phyloP scores from a whole-genome alignment of 345 rosid species.

The Carallia brachiata region DNA sequence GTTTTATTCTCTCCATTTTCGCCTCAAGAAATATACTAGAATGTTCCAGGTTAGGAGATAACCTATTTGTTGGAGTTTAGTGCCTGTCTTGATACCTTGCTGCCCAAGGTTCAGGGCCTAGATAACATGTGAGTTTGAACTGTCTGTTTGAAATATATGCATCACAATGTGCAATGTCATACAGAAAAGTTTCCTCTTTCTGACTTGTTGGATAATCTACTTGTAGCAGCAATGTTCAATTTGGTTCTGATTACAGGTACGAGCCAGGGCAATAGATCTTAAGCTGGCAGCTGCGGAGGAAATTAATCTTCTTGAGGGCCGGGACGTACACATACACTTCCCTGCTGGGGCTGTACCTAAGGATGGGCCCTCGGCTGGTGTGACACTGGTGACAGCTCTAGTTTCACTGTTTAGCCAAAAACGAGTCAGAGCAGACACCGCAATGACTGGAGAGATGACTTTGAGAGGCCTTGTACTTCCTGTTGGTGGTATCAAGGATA shows the following conservation, averaged over 20 bases:
- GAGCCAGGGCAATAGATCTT: constrained; percentile 90
- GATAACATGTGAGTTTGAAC: not conserved
- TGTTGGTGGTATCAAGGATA: constrained; percentile 96
- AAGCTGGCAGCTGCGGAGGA: constrained; percentile 58
- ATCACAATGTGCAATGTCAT: not conserved
- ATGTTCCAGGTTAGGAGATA: not conserved
- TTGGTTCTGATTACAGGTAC: constrained; percentile 47
- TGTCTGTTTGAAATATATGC: not conserved
- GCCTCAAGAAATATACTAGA: not conserved
- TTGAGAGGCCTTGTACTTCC: constrained; percentile 95
- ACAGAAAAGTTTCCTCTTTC: constrained; percentile 1
- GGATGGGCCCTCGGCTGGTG: constrained; percentile 99
- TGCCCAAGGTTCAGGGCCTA: not conserved
- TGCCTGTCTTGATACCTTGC: not conserved
- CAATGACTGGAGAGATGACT: constrained; percentile 99
- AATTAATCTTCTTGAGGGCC: constrained; percentile 72
- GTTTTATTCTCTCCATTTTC: not conserved
- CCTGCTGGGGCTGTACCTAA: constrained; percentile 98
- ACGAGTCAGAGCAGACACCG: constrained; percentile 93
- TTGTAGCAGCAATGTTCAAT: not conserved
- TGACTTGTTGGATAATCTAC: not conserved
- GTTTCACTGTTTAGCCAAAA: constrained; percentile 84
- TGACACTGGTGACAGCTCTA: constrained; percentile 91
- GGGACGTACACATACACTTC: constrained; percentile 95
- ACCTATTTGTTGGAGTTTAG: not conserved